phyloP scores from a whole-genome alignment of 352 stramenopile genomes.

The Pythium myriotylum region DNA sequence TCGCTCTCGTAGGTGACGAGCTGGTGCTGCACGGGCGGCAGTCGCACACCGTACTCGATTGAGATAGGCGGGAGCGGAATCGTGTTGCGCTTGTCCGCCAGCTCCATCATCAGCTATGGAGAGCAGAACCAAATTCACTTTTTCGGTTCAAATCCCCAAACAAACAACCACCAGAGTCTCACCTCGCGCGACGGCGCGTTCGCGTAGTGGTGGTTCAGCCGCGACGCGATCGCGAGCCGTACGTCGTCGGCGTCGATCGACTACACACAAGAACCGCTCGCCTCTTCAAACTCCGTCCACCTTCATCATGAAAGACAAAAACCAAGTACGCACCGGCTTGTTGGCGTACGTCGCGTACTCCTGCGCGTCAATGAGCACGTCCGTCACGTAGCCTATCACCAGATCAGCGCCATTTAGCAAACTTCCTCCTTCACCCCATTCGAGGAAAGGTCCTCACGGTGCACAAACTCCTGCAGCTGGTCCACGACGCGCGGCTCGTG shows the following conservation, averaged over 20 bases:
- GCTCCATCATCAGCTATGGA: slow-evolving; percentile 81
- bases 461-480: slow-evolving; percentile 85
- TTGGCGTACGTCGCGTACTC: slow-evolving; percentile 81
- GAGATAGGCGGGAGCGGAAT: slow-evolving; percentile 77
- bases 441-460: slow-evolving; percentile 52
- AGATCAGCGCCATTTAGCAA: slow-evolving; percentile 6
- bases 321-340: slow-evolving; percentile 45
- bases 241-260: slow-evolving; percentile 76
- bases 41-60: slow-evolving; percentile 81
- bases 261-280: slow-evolving; percentile 30
- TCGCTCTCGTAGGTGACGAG: slow-evolving; percentile 75
- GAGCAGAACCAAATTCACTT: neutral
- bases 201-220: slow-evolving; percentile 79
- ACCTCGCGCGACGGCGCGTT: slow-evolving; percentile 77
- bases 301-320: neutral
- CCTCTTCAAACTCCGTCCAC: too few species aligned
- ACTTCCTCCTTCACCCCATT: too few species aligned
- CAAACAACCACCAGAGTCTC: slow-evolving; percentile 3
- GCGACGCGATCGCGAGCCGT: slow-evolving; percentile 72
- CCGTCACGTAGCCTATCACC: slow-evolving; percentile 69
- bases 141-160: neutral
- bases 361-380: slow-evolving; percentile 84
- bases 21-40: slow-evolving; percentile 72
- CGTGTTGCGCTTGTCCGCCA: slow-evolving; percentile 83
- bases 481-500: slow-evolving; percentile 78